Conservation (phyloP, 139 green algal genomes). For the Chlorella ohadii region DNA sequence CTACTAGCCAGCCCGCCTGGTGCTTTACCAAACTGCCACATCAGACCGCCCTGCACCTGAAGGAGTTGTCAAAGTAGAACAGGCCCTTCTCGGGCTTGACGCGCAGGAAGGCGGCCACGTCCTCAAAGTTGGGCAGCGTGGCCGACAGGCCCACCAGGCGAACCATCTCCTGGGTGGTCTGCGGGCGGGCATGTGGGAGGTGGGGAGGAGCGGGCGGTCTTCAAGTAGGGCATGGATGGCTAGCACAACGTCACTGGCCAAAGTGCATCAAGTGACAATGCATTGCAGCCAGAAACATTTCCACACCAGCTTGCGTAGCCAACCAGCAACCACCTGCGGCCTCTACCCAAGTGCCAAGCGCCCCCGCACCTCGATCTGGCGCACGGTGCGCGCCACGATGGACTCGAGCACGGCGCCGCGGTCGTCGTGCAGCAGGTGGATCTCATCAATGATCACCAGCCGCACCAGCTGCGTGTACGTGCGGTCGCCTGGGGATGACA, state of each 20-base stretch:
- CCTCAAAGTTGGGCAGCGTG: constrained; percentile 98
- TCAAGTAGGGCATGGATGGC: too few relatives aligned
- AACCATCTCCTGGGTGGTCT: constrained; percentile 94
- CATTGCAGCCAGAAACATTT: too few relatives aligned
- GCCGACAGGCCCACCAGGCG: constrained; percentile 95
- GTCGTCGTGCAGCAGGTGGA: constrained; percentile 98
- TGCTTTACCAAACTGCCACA: too few relatives aligned
- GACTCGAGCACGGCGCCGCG: constrained; percentile 95
- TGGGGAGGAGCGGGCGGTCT: background rate
- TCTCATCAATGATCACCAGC: constrained; percentile 99
- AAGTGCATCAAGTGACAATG: too few relatives aligned
- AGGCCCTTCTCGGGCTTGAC: constrained; percentile 92
- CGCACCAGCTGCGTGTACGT: constrained; percentile 92
- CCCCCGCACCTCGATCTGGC: constrained; percentile 76
- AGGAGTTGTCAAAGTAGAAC: constrained; percentile 98
- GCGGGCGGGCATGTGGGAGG: constrained; percentile 45
- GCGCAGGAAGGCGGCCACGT: constrained; percentile 95
- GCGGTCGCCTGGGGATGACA: constrained; percentile 33
- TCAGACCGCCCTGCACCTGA: constrained; percentile 49
- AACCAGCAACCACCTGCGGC: too few relatives aligned
- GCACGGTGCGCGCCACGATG: constrained; percentile 94
- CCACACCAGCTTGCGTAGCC: too few relatives aligned
- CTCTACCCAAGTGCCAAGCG: too few relatives aligned
- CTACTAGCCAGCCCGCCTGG: too few relatives aligned
- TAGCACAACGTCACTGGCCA: too few relatives aligned